phyloP scores from a whole-genome alignment of 129 eudicot genomes.

The Centaurea solstitialis region DNA sequence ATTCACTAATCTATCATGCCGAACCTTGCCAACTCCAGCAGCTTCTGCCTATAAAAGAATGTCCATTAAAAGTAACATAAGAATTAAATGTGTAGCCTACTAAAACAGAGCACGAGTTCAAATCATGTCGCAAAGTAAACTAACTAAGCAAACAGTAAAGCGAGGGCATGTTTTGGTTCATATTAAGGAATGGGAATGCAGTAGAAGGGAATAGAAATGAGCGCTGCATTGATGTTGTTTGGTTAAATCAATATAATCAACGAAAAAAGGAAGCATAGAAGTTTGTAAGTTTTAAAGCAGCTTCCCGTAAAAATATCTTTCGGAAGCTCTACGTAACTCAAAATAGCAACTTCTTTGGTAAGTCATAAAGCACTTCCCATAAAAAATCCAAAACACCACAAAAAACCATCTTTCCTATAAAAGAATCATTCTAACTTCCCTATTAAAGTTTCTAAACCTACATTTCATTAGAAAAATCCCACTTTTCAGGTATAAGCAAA shows the following conservation, averaged over 20 bases:
- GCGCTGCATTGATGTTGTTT: too few species aligned
- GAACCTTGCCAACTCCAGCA: conserved; percentile 91
- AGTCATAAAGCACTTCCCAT: conserved; percentile 2
- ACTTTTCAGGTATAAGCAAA: neutral
- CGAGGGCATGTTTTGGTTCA: too few species aligned
- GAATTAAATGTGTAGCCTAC: neutral
- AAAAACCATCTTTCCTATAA: neutral
- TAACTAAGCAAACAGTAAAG: conserved; percentile 1
- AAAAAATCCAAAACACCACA: conserved; percentile 10
- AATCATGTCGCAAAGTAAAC: conserved; percentile 4
- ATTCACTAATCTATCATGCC: conserved; percentile 93
- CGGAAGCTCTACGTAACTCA: conserved; percentile 5
- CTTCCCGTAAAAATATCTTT: neutral
- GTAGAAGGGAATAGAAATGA: too few species aligned
- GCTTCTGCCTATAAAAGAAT: conserved; percentile 77
- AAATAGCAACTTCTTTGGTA: conserved; percentile 4
- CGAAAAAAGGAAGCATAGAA: too few species aligned
- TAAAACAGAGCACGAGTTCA: conserved; percentile 5
- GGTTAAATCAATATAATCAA: too few species aligned
- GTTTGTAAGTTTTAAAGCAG: too few species aligned
- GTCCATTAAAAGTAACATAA: conserved; percentile 2
- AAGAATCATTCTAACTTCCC: neutral
- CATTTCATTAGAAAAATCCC: conserved; percentile 1
- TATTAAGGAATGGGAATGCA: too few species aligned
- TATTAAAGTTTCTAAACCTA: conserved; percentile 4